Evolutionary conservation across 352 stramenopile species (phyloP).

Genomic region (Phytophthora sp.): DNA sequence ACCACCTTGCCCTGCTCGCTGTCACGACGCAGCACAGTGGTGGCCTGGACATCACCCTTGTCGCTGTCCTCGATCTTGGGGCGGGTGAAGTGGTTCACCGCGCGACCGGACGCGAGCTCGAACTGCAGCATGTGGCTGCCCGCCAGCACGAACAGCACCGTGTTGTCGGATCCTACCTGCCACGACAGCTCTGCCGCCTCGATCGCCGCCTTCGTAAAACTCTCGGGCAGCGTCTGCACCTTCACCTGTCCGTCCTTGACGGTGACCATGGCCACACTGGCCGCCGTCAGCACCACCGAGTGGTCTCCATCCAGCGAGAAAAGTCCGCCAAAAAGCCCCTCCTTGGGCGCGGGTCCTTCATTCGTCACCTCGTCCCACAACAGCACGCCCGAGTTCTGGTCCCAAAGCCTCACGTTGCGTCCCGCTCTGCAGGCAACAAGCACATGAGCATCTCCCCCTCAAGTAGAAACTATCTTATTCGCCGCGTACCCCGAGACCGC

Average conservation of each 20-base stretch:
- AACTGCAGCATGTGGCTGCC: slow-evolving; percentile 46
- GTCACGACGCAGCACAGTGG: slow-evolving; percentile 41
- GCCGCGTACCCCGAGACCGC: slow-evolving; percentile 65
- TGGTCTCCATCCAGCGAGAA: slow-evolving; percentile 57
- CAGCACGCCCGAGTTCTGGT: slow-evolving; percentile 60
- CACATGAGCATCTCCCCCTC: slow-evolving; percentile 3
- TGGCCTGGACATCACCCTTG: slow-evolving; percentile 27
- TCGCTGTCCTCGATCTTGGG: slow-evolving; percentile 41
- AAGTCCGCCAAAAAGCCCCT: slow-evolving; percentile 43
- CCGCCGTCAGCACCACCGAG: slow-evolving; percentile 54
- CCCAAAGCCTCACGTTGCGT: slow-evolving; percentile 75
- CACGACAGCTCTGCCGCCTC: slow-evolving; percentile 28
- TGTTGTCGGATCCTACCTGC: slow-evolving; percentile 55
- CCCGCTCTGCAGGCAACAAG: slow-evolving; percentile 37
- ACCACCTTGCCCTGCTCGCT: slow-evolving; percentile 36
- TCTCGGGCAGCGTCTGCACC: slow-evolving; percentile 42
- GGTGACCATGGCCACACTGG: slow-evolving; percentile 51
- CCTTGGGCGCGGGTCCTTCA: slow-evolving; percentile 7
- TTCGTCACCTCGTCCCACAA: slow-evolving; percentile 69
- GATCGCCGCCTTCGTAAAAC: slow-evolving; percentile 33
- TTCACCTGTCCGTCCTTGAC: slow-evolving; percentile 64
- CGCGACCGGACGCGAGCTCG: slow-evolving; percentile 38
- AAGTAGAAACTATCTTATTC: slow-evolving; percentile 2
- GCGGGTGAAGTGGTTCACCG: slow-evolving; percentile 47
- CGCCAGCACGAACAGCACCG: slow-evolving; percentile 56